These are phyloP conservation scores for Panellus pusillus DNA, from an alignment of 768 basidiomycete species.

Conservation along the genomic window DNA sequence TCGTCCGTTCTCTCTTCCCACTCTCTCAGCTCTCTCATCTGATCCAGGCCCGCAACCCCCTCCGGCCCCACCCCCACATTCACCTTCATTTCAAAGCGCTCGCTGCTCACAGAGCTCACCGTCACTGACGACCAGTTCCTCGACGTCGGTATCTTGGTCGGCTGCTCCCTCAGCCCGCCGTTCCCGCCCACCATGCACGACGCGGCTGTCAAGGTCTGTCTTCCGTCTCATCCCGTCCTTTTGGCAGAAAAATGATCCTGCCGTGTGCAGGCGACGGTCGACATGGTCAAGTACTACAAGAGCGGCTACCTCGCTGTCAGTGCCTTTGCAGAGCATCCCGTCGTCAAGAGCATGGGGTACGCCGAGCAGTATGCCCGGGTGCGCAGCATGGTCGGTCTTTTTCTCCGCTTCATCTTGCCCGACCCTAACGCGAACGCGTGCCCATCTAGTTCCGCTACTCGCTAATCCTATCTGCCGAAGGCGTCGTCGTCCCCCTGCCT, in stretches of 20 bases:
- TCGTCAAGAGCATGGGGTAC: conserved; percentile 79
- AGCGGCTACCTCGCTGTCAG: conserved; percentile 79
- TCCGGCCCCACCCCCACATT: conserved; percentile 71
- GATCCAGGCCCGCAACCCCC: conserved; percentile 19
- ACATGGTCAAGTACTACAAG: conserved; percentile 93
- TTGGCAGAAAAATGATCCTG: not conserved
- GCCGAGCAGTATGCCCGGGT: conserved; percentile 86
- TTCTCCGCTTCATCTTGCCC: not conserved
- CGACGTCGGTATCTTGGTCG: conserved; percentile 89
- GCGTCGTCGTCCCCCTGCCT: conserved; percentile 76
- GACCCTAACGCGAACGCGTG: no score
- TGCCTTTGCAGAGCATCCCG: conserved; percentile 77
- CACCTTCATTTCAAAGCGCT: conserved; percentile 80
- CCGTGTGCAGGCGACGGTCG: conserved; percentile 60
- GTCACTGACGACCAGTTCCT: conserved; percentile 90
- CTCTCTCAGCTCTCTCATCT: no score
- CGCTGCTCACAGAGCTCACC: conserved; percentile 55
- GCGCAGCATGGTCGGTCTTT: conserved; percentile 61
- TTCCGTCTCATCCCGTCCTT: not conserved
- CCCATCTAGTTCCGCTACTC: conserved; percentile 66
- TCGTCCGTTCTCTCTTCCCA: not conserved
- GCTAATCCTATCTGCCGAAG: conserved; percentile 86
- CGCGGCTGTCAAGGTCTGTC: conserved; percentile 61
- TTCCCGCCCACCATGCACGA: conserved; percentile 85
- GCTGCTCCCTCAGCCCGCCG: conserved; percentile 76